phyloP scores from a whole-genome alignment of 306 rosid genomes.

The Cicer yamashitae region DNA sequence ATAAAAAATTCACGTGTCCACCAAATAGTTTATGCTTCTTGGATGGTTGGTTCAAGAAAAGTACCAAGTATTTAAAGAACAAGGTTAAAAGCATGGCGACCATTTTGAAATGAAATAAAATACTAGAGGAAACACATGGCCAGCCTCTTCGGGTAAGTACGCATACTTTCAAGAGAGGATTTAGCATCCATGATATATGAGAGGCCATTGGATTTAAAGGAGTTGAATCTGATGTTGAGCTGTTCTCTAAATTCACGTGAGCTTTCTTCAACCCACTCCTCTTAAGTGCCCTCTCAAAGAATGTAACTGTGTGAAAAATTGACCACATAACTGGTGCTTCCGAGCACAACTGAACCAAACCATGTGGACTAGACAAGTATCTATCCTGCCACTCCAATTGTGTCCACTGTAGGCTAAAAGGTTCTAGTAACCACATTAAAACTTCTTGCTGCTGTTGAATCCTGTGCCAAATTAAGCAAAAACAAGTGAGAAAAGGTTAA shows the following conservation, averaged over 20 bases:
- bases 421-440: constrained; percentile 91
- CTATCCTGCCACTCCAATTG: constrained; percentile 90
- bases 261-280: constrained; percentile 90
- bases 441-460: constrained; percentile 97
- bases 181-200: constrained; percentile 94
- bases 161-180: constrained; percentile 90
- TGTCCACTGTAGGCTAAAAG: constrained; percentile 86
- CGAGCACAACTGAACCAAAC: constrained; percentile 76
- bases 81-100: constrained; percentile 33
- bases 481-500: constrained; percentile 34
- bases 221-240: constrained; percentile 56
- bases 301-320: constrained; percentile 81
- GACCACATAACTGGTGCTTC: constrained; percentile 91
- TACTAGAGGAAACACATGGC: constrained; percentile 41
- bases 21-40: constrained; percentile 5
- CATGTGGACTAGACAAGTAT: constrained; percentile 83
- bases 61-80: constrained; percentile 22
- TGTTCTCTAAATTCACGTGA: constrained; percentile 60
- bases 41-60: not conserved
- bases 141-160: constrained; percentile 38
- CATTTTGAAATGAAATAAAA: constrained; percentile 37
- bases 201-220: constrained; percentile 80
- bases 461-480: constrained; percentile 60
- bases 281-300: constrained; percentile 98
- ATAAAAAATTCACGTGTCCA: not conserved